A percentile compares a stretch with the other conserved stretches of the same genome.
Evolutionary conservation across 2,329 filamentous ascomycete species (phyloP).

Genomic region (Sclerotinia sclerotiorum): DNA sequence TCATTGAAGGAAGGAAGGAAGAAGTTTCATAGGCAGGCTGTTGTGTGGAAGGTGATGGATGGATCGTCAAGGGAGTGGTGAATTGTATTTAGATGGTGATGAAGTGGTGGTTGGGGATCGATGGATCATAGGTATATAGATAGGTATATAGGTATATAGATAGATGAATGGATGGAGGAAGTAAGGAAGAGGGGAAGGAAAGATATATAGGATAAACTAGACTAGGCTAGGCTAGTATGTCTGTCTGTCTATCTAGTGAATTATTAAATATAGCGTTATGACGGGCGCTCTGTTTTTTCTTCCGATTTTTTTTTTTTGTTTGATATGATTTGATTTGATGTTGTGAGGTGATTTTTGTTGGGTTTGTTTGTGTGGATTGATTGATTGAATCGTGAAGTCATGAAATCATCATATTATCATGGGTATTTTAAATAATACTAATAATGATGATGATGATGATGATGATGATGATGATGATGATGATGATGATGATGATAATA

Average conservation of each 20-base stretch:
- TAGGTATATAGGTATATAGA: too few species aligned
- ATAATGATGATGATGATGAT: too few species aligned
- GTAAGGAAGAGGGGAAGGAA: background rate
- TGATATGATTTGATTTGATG: too few species aligned
- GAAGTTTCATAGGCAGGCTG: background rate
- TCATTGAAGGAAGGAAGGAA: background rate
- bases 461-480: too few species aligned
- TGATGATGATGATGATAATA: too few species aligned
- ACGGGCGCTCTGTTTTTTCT: background rate
- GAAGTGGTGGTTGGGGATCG: background rate
- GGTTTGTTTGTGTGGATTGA: too few species aligned
- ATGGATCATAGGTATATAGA: background rate
- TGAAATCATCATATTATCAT: too few species aligned
- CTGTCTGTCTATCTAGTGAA: background rate
- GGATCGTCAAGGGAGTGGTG: background rate
- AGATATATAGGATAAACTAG: too few species aligned
- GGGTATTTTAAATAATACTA: too few species aligned
- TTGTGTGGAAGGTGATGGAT: background rate
- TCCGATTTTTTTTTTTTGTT: background rate
- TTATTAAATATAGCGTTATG: background rate
- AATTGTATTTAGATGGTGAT: constrained; percentile 3
- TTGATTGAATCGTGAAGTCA: too few species aligned
- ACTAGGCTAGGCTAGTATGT: too few species aligned
- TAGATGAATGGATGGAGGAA: background rate
- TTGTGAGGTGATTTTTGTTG: too few species aligned